Percentiles rank a stretch among this genome's conserved stretches.
Conservation (phyloP, 345 rosid species). For the Arabidopsis suecica region DNA sequence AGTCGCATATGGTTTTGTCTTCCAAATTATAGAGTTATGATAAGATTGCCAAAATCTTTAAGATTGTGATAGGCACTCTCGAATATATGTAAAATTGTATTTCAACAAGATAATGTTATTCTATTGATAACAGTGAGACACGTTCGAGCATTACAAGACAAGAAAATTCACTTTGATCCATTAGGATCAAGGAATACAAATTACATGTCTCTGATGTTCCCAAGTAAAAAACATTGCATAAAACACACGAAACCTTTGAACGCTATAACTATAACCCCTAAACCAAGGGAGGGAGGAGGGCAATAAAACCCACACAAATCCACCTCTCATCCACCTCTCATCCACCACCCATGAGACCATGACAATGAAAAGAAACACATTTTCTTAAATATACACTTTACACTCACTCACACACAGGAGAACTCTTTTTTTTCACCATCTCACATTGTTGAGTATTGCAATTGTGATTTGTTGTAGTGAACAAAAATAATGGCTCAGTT, state of each 20-base stretch:
- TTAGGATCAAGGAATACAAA: conserved; percentile 39
- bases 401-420: not conserved
- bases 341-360: conserved; percentile 68
- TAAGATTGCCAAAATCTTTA: conserved; percentile 11
- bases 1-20: conserved; percentile 15
- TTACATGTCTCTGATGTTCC: conserved; percentile 4
- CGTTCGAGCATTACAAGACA: conserved; percentile 11
- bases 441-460: conserved; percentile 15
- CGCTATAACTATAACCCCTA: not conserved
- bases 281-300: conserved; percentile 72
- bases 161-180: conserved; percentile 44
- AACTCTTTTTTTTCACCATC: conserved; percentile 22
- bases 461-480: conserved; percentile 19
- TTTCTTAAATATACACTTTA: conserved; percentile 14
- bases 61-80: conserved; percentile 33
- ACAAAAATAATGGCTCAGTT: conserved; percentile 46
- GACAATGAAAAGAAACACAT: conserved; percentile 14
- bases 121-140: conserved; percentile 12
- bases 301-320: conserved; percentile 51
- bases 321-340: conserved; percentile 85
- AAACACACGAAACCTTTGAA: not conserved
- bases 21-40: not conserved
- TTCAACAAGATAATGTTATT: conserved; percentile 22
- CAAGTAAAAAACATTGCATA: not conserved
- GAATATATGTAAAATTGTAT: not conserved